These are phyloP conservation scores for Trypanosoma theileri DNA, from an alignment of 208 protist species.

Conservation along the genomic window DNA sequence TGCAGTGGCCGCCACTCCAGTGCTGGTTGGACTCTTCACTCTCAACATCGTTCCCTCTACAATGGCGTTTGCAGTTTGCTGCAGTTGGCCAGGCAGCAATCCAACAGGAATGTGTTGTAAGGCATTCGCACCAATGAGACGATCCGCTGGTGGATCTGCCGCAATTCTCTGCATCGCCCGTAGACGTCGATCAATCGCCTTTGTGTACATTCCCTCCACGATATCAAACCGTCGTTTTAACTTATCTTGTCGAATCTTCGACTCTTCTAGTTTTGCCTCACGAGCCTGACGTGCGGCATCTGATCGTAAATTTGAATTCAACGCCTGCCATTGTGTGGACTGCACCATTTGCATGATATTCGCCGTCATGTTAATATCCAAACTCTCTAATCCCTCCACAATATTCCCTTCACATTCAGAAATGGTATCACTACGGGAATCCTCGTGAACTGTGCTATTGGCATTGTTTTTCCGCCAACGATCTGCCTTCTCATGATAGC, in stretches of 20 bases:
- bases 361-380: conserved; percentile 17
- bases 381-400: conserved; percentile 1
- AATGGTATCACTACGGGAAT: not conserved
- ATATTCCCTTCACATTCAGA: conserved; percentile 29
- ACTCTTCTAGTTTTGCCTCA: conserved; percentile 44
- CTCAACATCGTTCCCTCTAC: not conserved
- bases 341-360: conserved; percentile 28
- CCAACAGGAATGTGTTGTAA: conserved; percentile 78
- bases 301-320: conserved; percentile 20
- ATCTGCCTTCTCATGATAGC: not conserved
- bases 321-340: not conserved
- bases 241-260: conserved; percentile 37
- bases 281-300: conserved; percentile 31
- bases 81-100: conserved; percentile 39
- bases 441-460: too few species aligned
- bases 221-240: conserved; percentile 54
- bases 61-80: conserved; percentile 7
- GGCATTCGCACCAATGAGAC: conserved; percentile 69
- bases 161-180: conserved; percentile 69
- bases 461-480: not conserved
- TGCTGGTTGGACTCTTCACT: too few species aligned
- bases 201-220: conserved; percentile 75
- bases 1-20: too few species aligned
- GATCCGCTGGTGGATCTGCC: conserved; percentile 84
- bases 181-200: conserved; percentile 60